Conservation (phyloP, 306 rosid genomes). For the Rosa rugosa region DNA sequence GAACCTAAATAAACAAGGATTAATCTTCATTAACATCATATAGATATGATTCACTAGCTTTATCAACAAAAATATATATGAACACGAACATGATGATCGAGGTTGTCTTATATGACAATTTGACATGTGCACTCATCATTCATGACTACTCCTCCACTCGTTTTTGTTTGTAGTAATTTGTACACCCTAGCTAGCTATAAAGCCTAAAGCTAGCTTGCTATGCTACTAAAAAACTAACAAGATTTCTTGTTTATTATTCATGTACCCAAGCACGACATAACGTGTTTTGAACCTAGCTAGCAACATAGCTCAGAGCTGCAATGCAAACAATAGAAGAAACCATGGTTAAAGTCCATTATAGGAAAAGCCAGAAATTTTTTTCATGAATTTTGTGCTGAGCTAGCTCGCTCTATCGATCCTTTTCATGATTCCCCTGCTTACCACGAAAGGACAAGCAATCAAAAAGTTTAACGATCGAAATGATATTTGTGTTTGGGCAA, state of each 20-base stretch:
- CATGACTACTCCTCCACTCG: neutral
- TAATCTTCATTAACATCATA: neutral
- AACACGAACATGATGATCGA: neutral
- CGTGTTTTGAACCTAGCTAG: neutral
- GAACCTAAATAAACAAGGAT: neutral
- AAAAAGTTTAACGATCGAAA: neutral
- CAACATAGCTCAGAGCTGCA: neutral
- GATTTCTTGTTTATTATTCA: neutral
- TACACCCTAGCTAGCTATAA: neutral
- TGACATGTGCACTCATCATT: slow-evolving; percentile 8
- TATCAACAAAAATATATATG: neutral
- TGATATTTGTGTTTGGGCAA: neutral
- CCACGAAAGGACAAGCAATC: neutral
- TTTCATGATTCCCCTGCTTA: neutral
- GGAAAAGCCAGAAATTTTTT: neutral
- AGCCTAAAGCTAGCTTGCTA: neutral
- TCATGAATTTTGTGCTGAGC: neutral
- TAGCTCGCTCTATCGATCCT: neutral
- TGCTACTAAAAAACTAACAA: neutral
- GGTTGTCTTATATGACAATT: slow-evolving; percentile 4
- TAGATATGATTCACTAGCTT: neutral
- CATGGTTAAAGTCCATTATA: neutral
- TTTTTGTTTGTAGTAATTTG: slow-evolving; percentile 3
- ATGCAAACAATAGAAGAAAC: neutral
- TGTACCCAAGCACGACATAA: neutral